These are phyloP conservation scores for Polychaeton citri DNA, from an alignment of 2,329 filamentous ascomycete species.

Conservation along the genomic window DNA sequence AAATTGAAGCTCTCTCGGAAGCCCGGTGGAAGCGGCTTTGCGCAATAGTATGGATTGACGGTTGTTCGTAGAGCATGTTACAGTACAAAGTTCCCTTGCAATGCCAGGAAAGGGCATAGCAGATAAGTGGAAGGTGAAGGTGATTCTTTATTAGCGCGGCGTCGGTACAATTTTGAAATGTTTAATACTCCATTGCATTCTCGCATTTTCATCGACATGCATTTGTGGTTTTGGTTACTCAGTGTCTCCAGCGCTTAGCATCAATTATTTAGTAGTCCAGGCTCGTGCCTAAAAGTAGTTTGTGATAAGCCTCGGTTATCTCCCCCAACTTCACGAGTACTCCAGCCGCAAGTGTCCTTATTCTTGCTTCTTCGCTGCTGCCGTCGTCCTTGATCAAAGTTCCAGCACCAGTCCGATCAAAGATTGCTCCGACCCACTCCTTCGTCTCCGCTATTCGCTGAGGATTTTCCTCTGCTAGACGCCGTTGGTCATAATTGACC, in stretches of 20 bases:
- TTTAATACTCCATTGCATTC: too few species aligned
- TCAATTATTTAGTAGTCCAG: not conserved
- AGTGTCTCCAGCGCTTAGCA: too few species aligned
- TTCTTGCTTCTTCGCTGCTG: constrained; percentile 58
- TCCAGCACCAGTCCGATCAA: constrained; percentile 36
- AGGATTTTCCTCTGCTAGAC: constrained; percentile 60
- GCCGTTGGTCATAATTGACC: constrained; percentile 59
- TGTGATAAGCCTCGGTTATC: constrained; percentile 62
- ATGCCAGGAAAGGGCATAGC: too few species aligned
- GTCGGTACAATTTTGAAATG: too few species aligned
- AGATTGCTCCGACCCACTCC: constrained; percentile 71
- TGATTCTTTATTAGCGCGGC: too few species aligned
- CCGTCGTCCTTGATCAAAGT: constrained; percentile 26
- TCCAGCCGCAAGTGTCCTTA: constrained; percentile 65
- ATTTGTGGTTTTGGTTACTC: too few species aligned
- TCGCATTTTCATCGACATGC: too few species aligned
- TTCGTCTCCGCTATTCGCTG: constrained; percentile 72
- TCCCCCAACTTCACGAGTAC: constrained; percentile 68
- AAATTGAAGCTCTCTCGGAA: constrained; percentile 1
- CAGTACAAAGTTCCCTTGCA: too few species aligned
- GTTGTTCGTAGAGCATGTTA: too few species aligned
- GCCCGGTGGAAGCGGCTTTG: not conserved
- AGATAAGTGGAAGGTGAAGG: too few species aligned
- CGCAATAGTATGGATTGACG: too few species aligned
- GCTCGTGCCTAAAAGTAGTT: not conserved